A percentile compares a stretch with the other conserved stretches of the same genome.
Evolutionary conservation across 2,329 filamentous ascomycete genomes (phyloP).

Genomic region (Trichoderma cornu-damae): DNA sequence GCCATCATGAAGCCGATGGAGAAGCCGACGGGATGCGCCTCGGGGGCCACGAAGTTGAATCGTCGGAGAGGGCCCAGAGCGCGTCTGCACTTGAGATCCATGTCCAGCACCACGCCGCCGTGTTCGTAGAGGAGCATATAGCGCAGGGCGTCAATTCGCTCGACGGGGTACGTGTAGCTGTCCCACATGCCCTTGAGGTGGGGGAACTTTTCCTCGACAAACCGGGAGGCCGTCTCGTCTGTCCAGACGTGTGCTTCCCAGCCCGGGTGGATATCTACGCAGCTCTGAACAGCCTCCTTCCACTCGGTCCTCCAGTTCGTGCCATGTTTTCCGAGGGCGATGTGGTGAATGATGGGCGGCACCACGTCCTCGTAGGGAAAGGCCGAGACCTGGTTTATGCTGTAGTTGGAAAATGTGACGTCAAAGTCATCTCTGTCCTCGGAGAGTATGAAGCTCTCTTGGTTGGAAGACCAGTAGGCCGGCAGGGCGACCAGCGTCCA

Average conservation of each 20-base stretch:
- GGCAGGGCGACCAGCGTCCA: conserved; percentile 30
- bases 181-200: conserved; percentile 34
- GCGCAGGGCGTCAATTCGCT: conserved; percentile 64
- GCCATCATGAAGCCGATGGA: conserved; percentile 41
- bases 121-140: conserved; percentile 44
- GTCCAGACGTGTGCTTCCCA: conserved; percentile 30
- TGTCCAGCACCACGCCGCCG: conserved; percentile 29
- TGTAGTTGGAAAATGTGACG: conserved; percentile 33
- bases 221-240: conserved; percentile 21
- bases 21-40: conserved; percentile 37
- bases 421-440: conserved; percentile 29
- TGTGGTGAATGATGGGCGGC: conserved; percentile 34
- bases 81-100: conserved; percentile 34
- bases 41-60: conserved; percentile 39
- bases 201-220: conserved; percentile 23
- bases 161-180: conserved; percentile 62
- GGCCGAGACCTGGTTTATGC: conserved; percentile 27
- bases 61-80: conserved; percentile 36
- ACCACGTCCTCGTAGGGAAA: conserved; percentile 29
- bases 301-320: conserved; percentile 25
- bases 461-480: conserved; percentile 25
- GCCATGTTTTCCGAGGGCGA: conserved; percentile 27
- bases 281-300: conserved; percentile 30
- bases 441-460: conserved; percentile 29
- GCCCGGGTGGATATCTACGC: conserved; percentile 31